These are phyloP conservation scores for Chlamydomonas applanata DNA, from an alignment of 139 green algal genomes.

Conservation along the genomic window DNA sequence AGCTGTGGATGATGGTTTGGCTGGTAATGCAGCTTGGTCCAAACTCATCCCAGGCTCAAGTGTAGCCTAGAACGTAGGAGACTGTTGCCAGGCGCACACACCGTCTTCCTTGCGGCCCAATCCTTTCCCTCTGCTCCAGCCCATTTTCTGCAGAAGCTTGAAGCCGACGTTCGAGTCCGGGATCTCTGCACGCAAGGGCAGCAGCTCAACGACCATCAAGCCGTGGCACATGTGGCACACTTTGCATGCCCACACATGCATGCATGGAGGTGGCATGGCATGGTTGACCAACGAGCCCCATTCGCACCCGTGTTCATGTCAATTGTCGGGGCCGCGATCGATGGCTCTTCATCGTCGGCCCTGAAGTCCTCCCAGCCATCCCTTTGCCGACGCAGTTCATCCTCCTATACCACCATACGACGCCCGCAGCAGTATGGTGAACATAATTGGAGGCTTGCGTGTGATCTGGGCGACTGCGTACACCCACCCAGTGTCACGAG, in stretches of 20 bases:
- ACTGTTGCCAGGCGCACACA: constrained; percentile 19
- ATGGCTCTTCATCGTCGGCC: no score
- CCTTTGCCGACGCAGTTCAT: background rate
- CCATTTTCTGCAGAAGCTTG: constrained; percentile 79
- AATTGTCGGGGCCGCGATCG: no score
- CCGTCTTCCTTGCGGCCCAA: constrained; percentile 70
- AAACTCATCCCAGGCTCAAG: no score
- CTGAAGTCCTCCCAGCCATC: no score
- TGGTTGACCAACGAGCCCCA: background rate
- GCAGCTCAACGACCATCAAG: background rate
- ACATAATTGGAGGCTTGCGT: background rate
- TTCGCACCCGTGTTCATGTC: background rate
- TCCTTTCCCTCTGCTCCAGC: constrained; percentile 74
- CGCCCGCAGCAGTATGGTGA: no score
- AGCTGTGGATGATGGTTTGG: no score
- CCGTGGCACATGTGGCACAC: background rate
- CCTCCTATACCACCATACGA: background rate
- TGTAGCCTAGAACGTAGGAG: no score
- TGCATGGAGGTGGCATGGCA: no score
- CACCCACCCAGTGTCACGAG: background rate
- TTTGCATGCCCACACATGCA: background rate
- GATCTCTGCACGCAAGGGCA: constrained; percentile 25
- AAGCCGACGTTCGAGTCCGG: constrained; percentile 71
- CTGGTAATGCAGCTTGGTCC: no score
- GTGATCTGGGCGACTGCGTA: background rate